A percentile compares a stretch with the other conserved stretches of the same genome.
Conservation (phyloP, 257 asterid species). For the Ocimum tenuiflorum region DNA sequence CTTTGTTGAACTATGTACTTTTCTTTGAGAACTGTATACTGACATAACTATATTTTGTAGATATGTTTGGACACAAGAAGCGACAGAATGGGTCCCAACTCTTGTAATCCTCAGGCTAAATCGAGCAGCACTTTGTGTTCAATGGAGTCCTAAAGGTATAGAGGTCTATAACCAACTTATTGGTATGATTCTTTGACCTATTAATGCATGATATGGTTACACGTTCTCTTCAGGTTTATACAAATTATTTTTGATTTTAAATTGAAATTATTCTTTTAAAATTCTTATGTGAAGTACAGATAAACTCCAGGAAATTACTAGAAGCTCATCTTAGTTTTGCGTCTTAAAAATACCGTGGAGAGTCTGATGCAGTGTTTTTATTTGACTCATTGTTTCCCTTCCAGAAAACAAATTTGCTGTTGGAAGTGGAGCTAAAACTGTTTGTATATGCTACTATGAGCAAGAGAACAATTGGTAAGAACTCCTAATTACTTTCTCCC, state of each 20-base stretch:
- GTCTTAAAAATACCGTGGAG: not conserved
- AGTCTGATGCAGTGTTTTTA: slow-evolving; percentile 14
- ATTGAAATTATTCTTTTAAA: not conserved
- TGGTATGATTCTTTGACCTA: not conserved
- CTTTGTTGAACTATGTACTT: slow-evolving; percentile 12
- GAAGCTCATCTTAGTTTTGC: slow-evolving; percentile 2
- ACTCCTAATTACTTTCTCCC: slow-evolving; percentile 13
- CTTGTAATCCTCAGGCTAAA: slow-evolving; percentile 95
- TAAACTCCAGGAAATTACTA: not conserved
- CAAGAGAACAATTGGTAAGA: slow-evolving; percentile 96
- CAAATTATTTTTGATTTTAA: not conserved
- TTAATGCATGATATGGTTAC: not conserved
- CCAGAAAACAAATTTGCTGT: slow-evolving; percentile 98
- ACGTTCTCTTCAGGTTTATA: not conserved
- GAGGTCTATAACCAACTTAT: not conserved
- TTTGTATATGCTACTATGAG: slow-evolving; percentile 96
- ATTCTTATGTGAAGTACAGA: not conserved
- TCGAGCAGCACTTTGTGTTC: slow-evolving; percentile 97
- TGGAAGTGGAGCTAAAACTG: slow-evolving; percentile 99
- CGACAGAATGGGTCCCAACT: slow-evolving; percentile 83
- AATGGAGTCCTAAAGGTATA: slow-evolving; percentile 97
- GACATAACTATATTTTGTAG: slow-evolving; percentile 33
- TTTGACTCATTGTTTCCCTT: slow-evolving; percentile 17
- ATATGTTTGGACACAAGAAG: slow-evolving; percentile 89
- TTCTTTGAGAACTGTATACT: not conserved